Conservation (phyloP, 2,329 filamentous ascomycete genomes). For the Grosmannia huntii region DNA sequence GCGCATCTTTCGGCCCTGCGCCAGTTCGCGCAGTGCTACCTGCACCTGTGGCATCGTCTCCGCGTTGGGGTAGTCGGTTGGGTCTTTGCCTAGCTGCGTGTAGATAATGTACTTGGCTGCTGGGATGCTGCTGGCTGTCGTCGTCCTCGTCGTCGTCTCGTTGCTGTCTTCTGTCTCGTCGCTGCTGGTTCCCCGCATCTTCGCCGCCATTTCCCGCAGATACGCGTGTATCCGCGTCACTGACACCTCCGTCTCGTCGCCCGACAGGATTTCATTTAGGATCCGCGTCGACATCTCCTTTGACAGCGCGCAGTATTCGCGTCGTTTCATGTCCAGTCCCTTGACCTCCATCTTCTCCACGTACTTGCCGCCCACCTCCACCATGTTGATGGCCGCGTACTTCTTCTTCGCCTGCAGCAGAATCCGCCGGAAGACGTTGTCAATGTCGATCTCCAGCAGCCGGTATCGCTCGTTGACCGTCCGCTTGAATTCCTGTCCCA, state of each 20-base stretch:
- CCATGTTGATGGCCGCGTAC: constrained; percentile 91
- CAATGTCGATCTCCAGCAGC: constrained; percentile 92
- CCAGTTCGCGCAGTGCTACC: constrained; percentile 78
- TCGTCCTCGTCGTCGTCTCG: neutral
- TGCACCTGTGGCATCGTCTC: constrained; percentile 96
- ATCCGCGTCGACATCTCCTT: constrained; percentile 89
- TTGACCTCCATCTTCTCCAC: constrained; percentile 96
- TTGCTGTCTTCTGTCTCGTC: constrained; percentile 24
- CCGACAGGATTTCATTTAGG: constrained; percentile 87
- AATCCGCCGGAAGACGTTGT: constrained; percentile 90
- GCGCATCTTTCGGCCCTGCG: constrained; percentile 74
- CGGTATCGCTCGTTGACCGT: constrained; percentile 89
- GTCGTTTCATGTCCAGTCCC: constrained; percentile 92
- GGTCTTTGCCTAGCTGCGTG: constrained; percentile 90
- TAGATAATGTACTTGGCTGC: constrained; percentile 91
- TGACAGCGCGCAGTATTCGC: constrained; percentile 90
- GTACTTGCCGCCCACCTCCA: constrained; percentile 78
- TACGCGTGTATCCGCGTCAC: constrained; percentile 89
- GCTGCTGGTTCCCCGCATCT: constrained; percentile 64
- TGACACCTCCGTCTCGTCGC: constrained; percentile 79
- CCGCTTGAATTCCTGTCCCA: constrained; percentile 90
- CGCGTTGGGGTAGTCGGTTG: constrained; percentile 85
- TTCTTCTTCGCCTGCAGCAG: constrained; percentile 98
- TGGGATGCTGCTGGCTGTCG: constrained; percentile 25
- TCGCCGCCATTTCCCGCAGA: constrained; percentile 65